Conservation (phyloP, 2,329 filamentous ascomycete species). For the Colletotrichum chlorophyti region DNA sequence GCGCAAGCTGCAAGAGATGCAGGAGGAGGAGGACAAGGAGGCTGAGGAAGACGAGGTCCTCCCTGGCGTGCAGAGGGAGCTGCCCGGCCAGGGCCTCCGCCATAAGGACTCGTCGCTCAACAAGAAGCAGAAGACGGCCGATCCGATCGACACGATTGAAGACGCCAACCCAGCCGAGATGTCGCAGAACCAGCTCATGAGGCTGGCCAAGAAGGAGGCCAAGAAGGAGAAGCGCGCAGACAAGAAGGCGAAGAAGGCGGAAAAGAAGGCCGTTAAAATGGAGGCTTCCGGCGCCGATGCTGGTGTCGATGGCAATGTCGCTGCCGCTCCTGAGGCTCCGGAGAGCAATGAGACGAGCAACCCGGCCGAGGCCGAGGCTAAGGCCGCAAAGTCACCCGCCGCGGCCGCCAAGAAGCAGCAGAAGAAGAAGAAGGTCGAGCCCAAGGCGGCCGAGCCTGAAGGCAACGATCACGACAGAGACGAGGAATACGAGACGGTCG, state of each 20-base stretch:
- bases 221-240: slow-evolving; percentile 53
- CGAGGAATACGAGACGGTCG: slow-evolving; percentile 25
- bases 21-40: slow-evolving; percentile 52
- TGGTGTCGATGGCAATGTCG: slow-evolving; percentile 42
- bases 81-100: slow-evolving; percentile 70
- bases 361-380: slow-evolving; percentile 48
- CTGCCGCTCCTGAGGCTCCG: not conserved
- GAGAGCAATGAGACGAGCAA: slow-evolving; percentile 63
- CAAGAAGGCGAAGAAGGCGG: slow-evolving; percentile 49
- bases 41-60: slow-evolving; percentile 53
- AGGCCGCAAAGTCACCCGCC: slow-evolving; percentile 55
- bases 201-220: slow-evolving; percentile 29
- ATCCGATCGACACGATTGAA: slow-evolving; percentile 24
- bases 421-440: slow-evolving; percentile 36
- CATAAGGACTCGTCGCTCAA: slow-evolving; percentile 54
- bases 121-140: slow-evolving; percentile 60
- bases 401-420: slow-evolving; percentile 41
- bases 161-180: slow-evolving; percentile 31
- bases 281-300: slow-evolving; percentile 8
- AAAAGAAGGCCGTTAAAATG: slow-evolving; percentile 33
- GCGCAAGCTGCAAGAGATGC: slow-evolving; percentile 75
- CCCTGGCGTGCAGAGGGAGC: slow-evolving; percentile 63
- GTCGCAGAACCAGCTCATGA: slow-evolving; percentile 30
- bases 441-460: slow-evolving; percentile 29
- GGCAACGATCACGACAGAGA: slow-evolving; percentile 25